Base-by-base conservation (phyloP, 2,329 filamentous ascomycete species). In the Zopfia rhizophila region DNA sequence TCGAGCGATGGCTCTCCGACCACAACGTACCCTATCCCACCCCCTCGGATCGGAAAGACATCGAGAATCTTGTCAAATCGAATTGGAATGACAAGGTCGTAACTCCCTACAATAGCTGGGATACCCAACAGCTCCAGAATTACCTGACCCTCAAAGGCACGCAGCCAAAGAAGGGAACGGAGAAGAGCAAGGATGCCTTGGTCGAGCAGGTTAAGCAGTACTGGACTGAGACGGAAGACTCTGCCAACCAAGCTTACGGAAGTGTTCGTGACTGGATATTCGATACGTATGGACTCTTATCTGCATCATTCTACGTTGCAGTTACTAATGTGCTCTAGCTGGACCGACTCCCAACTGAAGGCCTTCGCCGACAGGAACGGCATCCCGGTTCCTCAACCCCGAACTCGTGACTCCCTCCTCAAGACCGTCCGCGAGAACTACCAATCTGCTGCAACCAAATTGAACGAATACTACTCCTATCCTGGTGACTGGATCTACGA, bases 1-100 rank as follows among this genome's bases (percentile, higher is more conserved):
- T 99, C 21, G 93, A 99, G 78, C 85, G 92, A 65, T 99, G 94
- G 94, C 85, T 99, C 37, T 89, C 89, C 21, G 94, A 99, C 70
- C 83, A 97, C 76, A 85, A 92, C 70, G 81, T 99, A 46, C 91
- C 93, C 7, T 91, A 97, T 72, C 91, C 94, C n/a, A 87, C 85
- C 8, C 85, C 92, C 8, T 86, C 93, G 36, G 91, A 97, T 74
- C 91, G 94, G 66, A 96, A 94, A 75, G 91, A 96, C 58, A 86
- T 99, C n/a, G 89, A 96, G 75, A 86, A 86, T 52, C 78, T 95
- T n/a, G 88, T 97, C 55, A 87, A 91, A 75, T 82, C 86, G 65
- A 92, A 96, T 78, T 99, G 94, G 94, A 85, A 96, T 33, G 74
- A 81, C 59, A 86, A 89, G 58, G 82, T 94, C 27, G 82, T 87